Evolutionary conservation across 2,329 filamentous ascomycete genomes (phyloP), one percentile per base, ranked within the genome.

Genomic region (Arachnopeziza araneosa): DNA sequence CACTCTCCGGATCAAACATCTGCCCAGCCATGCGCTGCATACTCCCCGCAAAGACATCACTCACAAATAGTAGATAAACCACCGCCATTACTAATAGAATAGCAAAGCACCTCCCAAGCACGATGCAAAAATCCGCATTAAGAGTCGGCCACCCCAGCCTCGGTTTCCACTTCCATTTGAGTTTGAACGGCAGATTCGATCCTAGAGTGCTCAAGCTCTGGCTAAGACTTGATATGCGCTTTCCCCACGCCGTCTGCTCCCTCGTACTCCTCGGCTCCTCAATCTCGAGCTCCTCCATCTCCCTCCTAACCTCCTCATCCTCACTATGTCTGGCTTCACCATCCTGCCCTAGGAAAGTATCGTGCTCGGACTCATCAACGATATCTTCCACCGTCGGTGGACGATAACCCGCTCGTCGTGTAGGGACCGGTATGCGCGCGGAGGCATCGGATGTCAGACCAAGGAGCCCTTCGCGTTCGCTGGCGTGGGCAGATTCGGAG

Each of bases 251-350:
- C 4, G 67, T 68, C 55, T 69, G 67, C 52, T 58, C 44, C 82
- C 72, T 53, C 67, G 73, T 75, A 80, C 67, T 21, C 6, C 2
- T 48, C 26, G 85, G 84, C 67, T 96, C 91, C 69, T 91, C 83
- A 50, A 96, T 84, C 67, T 96, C 91, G 82, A 96, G 86, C 81
- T 97, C 89, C 71, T 96, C 85, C 78, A 98, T 88, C 75, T 95
- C 90, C 66, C 88, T 83, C 64, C 90, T 86, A 68, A 95, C 81
- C 64, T 86, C 84, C 32, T 83, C 84, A 55, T 79, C 78, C 59
- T 77, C 77, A 49, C 80, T 75, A 70, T 81, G 74, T 75, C 83
- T 78, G 72, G 75, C 55, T 78, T 78, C 58, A 19, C 56, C 62
- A 82, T 84, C 54, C 77, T 81, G 65, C 80, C 77, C 68, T 82